Conservation (phyloP, 192 early-diverging fungal species). For the Coemansia sp. region DNA sequence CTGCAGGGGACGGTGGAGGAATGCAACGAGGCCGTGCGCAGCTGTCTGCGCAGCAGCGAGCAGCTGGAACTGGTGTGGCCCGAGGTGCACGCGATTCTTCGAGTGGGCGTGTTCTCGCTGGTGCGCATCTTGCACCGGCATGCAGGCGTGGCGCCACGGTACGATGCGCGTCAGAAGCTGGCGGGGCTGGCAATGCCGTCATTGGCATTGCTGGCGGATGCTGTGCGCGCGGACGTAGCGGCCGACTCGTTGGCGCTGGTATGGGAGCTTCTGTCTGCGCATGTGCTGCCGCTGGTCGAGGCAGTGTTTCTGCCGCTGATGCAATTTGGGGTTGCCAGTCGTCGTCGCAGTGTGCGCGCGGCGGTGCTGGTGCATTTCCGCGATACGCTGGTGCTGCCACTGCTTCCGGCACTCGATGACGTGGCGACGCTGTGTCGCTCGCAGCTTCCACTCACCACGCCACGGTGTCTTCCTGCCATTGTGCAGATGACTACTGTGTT, state of each 20-base stretch:
- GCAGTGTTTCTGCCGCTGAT: constrained; percentile 79
- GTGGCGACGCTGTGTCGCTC: background rate
- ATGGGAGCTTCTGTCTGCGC: constrained; percentile 81
- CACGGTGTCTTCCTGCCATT: background rate
- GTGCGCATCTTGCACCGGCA: constrained; percentile 31
- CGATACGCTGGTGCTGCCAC: constrained; percentile 29
- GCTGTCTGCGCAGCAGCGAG: constrained; percentile 25
- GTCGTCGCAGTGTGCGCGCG: constrained; percentile 11
- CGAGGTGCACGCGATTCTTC: constrained; percentile 36
- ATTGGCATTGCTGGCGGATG: constrained; percentile 56
- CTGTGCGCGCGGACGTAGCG: constrained; percentile 65
- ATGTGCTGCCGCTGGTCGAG: constrained; percentile 82
- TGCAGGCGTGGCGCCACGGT: constrained; percentile 26
- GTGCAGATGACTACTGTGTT: constrained; percentile 44
- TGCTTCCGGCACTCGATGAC: constrained; percentile 29
- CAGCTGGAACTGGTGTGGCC: constrained; percentile 25
- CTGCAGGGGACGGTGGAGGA: constrained; percentile 82
- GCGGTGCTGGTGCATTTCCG: constrained; percentile 37
- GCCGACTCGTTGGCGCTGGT: constrained; percentile 67
- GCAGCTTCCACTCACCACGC: background rate
- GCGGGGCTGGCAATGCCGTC: constrained; percentile 16
- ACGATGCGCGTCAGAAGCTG: constrained; percentile 11
- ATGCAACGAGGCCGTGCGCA: constrained; percentile 69
- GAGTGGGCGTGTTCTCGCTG: constrained; percentile 43
- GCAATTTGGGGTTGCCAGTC: constrained; percentile 15